Conservation (phyloP, 1,284 basidiomycete species). For the Ceratobasidium sp. region DNA sequence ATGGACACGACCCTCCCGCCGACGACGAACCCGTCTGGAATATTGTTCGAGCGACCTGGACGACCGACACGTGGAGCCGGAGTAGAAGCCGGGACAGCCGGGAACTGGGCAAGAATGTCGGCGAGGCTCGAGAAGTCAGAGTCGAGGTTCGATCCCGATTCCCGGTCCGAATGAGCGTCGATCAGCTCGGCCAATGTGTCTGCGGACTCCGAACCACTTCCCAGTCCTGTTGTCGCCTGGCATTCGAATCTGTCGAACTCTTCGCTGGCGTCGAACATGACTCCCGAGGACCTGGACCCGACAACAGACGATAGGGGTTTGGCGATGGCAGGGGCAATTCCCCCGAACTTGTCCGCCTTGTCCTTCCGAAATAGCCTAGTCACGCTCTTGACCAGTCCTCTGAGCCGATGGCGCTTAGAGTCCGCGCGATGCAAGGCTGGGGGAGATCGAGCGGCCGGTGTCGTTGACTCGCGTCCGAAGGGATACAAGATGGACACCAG, state of each 20-base stretch:
- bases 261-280: slow-evolving; percentile 1
- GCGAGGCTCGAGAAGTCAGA: not conserved
- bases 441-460: not conserved
- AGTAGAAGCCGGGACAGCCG: not conserved
- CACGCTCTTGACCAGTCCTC: not conserved
- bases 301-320: not conserved
- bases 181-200: not conserved
- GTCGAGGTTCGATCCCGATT: not conserved
- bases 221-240: not conserved
- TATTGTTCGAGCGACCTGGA: not conserved
- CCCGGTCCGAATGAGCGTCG: slow-evolving; percentile 1
- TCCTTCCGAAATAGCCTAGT: not conserved
- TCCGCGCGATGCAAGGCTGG: not conserved
- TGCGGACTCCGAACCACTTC: not conserved
- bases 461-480: not conserved
- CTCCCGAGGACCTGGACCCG: not conserved
- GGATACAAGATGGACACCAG: not conserved
- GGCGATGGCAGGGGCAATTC: not conserved
- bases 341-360: not conserved
- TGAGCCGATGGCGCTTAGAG: not conserved
- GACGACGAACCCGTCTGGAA: not conserved
- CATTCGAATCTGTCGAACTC: not conserved
- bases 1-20: not conserved
- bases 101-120: not conserved
- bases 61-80: not conserved